A percentile compares a stretch with the other conserved stretches of the same genome.
Evolutionary conservation across 2,329 filamentous ascomycete species (phyloP).

Genomic region (Dothideomycetidae sp.): DNA sequence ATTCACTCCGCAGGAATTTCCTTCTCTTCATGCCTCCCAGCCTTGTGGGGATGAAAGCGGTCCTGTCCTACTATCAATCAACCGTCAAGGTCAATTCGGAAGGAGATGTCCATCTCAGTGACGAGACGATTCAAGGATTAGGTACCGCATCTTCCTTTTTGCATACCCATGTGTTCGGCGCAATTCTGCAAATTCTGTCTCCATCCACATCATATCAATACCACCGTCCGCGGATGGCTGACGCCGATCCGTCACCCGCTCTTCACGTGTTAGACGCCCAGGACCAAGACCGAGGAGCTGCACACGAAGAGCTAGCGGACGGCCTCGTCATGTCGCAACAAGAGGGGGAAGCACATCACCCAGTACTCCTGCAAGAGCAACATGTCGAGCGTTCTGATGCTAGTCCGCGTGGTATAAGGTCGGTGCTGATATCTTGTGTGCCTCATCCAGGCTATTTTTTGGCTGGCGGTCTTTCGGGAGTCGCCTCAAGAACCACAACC

Average conservation of each 20-base stretch:
- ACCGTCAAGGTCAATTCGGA: conserved; percentile 82
- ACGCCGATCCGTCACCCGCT: conserved; percentile 6
- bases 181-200: conserved; percentile 53
- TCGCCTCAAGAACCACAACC: conserved; percentile 86
- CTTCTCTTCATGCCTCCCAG: conserved; percentile 70
- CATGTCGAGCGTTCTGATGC: conserved; percentile 8
- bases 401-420: conserved; percentile 4
- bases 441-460: conserved; percentile 94
- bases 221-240: conserved; percentile 5
- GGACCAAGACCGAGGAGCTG: conserved; percentile 4
- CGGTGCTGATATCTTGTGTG: conserved; percentile 43
- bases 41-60: conserved; percentile 59
- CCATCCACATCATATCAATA: conserved; percentile 21
- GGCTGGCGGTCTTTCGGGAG: conserved; percentile 87
- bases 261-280: conserved; percentile 8
- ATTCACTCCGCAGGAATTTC: conserved; percentile 54
- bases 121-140: conserved; percentile 83
- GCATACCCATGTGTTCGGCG: conserved; percentile 60
- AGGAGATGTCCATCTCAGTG: conserved; percentile 83
- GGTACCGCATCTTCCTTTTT: conserved; percentile 57
- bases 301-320: conserved; percentile 10
- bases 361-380: conserved; percentile 10
- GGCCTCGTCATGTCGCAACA: conserved; percentile 9
- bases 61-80: conserved; percentile 82
- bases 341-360: conserved; percentile 11